Evolutionary conservation across 225 moss, liverwort and hornwort genomes (phyloP).

Genomic region (Climacium dendroides): DNA sequence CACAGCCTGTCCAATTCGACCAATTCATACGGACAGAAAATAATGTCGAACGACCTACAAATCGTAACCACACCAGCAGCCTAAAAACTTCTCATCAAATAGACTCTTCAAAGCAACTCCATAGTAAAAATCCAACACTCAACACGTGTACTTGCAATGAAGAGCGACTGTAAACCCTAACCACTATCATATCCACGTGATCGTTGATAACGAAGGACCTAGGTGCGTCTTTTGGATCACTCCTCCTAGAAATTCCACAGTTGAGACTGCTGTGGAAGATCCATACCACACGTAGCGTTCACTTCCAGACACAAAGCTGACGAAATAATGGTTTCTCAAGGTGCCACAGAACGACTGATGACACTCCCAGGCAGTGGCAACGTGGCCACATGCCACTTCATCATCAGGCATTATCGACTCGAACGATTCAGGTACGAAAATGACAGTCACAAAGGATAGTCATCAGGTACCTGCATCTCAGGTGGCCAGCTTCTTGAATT

Average conservation of each 20-base stretch:
- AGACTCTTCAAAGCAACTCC: neutral
- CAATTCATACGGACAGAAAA: neutral
- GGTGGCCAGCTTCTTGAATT: conserved; percentile 86
- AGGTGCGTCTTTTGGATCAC: neutral
- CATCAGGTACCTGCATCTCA: conserved; percentile 67
- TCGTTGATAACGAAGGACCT: neutral
- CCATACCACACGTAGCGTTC: neutral
- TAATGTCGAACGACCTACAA: neutral
- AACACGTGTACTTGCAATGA: neutral
- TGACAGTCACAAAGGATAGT: neutral
- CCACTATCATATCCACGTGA: neutral
- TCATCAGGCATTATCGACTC: no score
- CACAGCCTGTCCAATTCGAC: neutral
- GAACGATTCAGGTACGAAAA: neutral
- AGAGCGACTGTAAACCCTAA: neutral
- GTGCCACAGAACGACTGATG: neutral
- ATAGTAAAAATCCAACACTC: neutral
- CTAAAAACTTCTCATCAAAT: neutral
- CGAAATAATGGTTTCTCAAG: no score
- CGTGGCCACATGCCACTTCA: neutral
- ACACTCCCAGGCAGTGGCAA: neutral
- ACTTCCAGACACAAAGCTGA: neutral
- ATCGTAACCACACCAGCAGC: neutral
- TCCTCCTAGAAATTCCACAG: neutral
- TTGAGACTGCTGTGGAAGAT: neutral